Conservation (phyloP, 23 red algal genomes). For the Gracilaria domingensis region DNA sequence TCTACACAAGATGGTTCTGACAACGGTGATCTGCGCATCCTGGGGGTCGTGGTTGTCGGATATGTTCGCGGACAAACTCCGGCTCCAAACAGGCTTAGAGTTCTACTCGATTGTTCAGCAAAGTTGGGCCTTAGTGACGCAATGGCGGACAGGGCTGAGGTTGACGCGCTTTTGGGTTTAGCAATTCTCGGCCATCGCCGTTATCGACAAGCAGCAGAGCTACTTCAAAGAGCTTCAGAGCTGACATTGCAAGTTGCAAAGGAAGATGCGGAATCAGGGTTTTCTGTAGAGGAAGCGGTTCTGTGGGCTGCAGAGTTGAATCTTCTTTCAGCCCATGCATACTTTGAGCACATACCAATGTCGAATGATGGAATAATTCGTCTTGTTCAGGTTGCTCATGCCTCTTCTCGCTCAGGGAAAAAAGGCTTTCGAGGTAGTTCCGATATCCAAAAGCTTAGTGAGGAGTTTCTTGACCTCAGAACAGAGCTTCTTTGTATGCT, state of each 20-base stretch:
- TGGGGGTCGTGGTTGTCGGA: slow-evolving; percentile 60
- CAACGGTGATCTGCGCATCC: slow-evolving; percentile 32
- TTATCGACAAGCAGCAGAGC: slow-evolving; percentile 83
- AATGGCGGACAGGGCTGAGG: slow-evolving; percentile 76
- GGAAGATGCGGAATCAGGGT: slow-evolving; percentile 36
- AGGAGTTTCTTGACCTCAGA: slow-evolving; percentile 72
- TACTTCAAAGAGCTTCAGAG: slow-evolving; percentile 76
- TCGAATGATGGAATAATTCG: slow-evolving; percentile 68
- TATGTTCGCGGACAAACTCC: slow-evolving; percentile 78
- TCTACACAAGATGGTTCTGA: slow-evolving; percentile 34
- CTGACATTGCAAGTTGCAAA: slow-evolving; percentile 45
- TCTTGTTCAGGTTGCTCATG: slow-evolving; percentile 57
- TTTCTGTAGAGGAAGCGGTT: slow-evolving; percentile 14
- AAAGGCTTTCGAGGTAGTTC: neutral
- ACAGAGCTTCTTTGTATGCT: slow-evolving; percentile 72
- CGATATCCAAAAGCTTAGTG: slow-evolving; percentile 39
- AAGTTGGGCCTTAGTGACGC: slow-evolving; percentile 35
- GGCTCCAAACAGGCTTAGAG: slow-evolving; percentile 68
- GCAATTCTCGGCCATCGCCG: slow-evolving; percentile 68
- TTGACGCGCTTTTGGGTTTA: slow-evolving; percentile 73
- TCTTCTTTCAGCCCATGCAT: slow-evolving; percentile 73
- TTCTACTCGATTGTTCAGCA: slow-evolving; percentile 67
- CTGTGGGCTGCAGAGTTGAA: slow-evolving; percentile 70
- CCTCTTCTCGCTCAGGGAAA: neutral
- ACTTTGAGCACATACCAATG: slow-evolving; percentile 72